Conservation (phyloP, 441 rosid genomes). For the Pelargonium australe region DNA sequence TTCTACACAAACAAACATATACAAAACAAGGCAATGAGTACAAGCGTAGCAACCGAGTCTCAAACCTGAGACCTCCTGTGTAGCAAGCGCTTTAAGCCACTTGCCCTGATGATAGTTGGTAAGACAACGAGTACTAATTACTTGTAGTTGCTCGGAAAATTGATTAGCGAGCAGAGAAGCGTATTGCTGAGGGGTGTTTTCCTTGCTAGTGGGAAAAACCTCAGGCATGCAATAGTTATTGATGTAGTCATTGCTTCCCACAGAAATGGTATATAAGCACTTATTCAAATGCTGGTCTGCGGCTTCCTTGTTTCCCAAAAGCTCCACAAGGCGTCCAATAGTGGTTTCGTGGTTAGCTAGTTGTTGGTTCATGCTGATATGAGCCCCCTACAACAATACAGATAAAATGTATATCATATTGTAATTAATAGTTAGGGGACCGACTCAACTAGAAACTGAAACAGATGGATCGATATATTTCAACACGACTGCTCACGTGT, state of each 20-base stretch:
- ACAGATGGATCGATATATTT: too few species aligned
- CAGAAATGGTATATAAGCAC: slow-evolving; percentile 45
- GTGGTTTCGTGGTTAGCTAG: slow-evolving; percentile 32
- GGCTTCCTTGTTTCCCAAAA: slow-evolving; percentile 26
- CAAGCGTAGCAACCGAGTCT: too few species aligned
- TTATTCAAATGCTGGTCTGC: slow-evolving; percentile 32
- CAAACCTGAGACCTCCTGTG: too few species aligned
- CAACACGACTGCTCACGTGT: too few species aligned
- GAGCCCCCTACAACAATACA: slow-evolving; percentile 34
- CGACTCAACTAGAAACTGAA: too few species aligned
- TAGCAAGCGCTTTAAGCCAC: too few species aligned
- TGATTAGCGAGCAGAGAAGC: slow-evolving; percentile 37
- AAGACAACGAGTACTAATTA: too few species aligned
- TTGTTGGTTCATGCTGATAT: slow-evolving; percentile 40
- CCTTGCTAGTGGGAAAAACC: slow-evolving; percentile 23
- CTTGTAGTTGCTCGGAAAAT: slow-evolving; percentile 31
- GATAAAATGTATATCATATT: too few species aligned
- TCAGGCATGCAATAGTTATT: slow-evolving; percentile 43
- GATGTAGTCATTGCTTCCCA: slow-evolving; percentile 54
- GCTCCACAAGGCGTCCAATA: slow-evolving; percentile 25
- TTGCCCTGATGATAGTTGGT: too few species aligned
- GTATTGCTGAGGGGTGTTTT: slow-evolving; percentile 30
- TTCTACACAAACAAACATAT: slow-evolving; percentile 23
- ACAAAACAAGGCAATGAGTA: too few species aligned
- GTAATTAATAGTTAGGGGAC: not conserved